phyloP scores from a whole-genome alignment of 1,284 basidiomycete genomes.

The Marasmius tenuissimus region DNA sequence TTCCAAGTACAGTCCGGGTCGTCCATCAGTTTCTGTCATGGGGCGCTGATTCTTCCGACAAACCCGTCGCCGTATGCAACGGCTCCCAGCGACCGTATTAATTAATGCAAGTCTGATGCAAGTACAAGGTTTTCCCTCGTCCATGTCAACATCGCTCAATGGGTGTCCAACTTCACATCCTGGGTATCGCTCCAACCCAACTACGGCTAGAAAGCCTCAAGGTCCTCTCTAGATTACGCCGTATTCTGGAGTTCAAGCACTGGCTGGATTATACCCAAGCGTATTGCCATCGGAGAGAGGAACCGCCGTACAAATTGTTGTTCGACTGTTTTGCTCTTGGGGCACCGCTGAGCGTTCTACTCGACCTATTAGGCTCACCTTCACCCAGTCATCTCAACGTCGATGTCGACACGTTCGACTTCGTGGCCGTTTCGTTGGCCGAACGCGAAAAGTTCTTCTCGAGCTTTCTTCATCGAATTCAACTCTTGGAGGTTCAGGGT shows the following conservation, averaged over 20 bases:
- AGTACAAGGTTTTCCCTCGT: neutral
- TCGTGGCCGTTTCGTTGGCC: conserved; percentile 22
- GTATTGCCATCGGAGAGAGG: conserved; percentile 9
- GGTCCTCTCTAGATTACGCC: conserved; percentile 34
- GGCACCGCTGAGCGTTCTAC: conserved; percentile 33
- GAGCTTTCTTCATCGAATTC: conserved; percentile 34
- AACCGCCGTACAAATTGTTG: conserved; percentile 27
- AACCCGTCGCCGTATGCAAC: too few relatives aligned
- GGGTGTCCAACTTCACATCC: conserved; percentile 15
- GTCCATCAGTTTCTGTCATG: too few relatives aligned
- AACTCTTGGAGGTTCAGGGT: conserved; percentile 33
- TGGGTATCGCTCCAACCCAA: conserved; percentile 32
- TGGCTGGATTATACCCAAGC: conserved; percentile 31
- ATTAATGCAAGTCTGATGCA: too few relatives aligned
- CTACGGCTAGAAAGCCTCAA: conserved; percentile 35
- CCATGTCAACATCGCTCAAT: neutral
- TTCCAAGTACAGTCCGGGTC: too few relatives aligned
- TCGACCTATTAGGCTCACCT: conserved; percentile 37
- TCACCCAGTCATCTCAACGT: conserved; percentile 25
- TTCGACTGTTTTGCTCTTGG: conserved; percentile 39
- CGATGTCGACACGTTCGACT: conserved; percentile 28
- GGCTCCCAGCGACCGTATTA: too few relatives aligned
- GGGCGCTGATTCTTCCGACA: too few relatives aligned
- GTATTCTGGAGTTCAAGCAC: conserved; percentile 34
- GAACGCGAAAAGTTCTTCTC: conserved; percentile 28